Evolutionary conservation across 2,329 filamentous ascomycete species (phyloP), one percentile per base, ranked within the genome.

Genomic region (Alternaria atra): DNA sequence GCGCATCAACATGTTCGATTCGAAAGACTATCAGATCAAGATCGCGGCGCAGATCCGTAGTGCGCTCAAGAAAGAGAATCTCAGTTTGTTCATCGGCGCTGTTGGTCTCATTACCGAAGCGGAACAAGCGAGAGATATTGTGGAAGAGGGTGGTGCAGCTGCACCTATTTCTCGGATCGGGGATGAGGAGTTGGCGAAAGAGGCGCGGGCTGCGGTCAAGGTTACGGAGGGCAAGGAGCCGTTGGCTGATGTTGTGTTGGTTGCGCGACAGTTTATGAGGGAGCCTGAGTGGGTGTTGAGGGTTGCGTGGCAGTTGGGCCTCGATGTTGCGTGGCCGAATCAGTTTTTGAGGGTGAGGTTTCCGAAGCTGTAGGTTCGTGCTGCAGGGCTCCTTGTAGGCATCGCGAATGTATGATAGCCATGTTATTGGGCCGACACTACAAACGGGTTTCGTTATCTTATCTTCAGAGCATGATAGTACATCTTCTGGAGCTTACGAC

Each of bases 281-380:
- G 84, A 86, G 72, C 83, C 84, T 0, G 84, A 85, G 64, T 86
- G 84, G 84, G 84, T 86, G 29, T 63, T 86, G 35, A 82, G 72
- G 42, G 83, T 85, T 1, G 84, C 83, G 8, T 82, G 80, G 74
- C 77, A 81, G 66, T 61, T 86, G 59, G 81, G 79, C 4, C 77
- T 86, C 0, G 80, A 84, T 60, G 74, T 86, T 53, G 78, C 80
- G 1, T 81, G 82, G 75, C 83, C 84, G 5, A 77, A 67, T 44
- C 84, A 86, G 67, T 85, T 84, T 42, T 46, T 76, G 54, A 61
- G 74, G 35, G 72, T 75, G 4, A 67, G 71, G 35, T 77, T 77
- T 55, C 73, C 67, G 0, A 77, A 75, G 59, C 27, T 75, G 54
- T 77, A 34, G 65, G 29, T 47, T 58, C 12, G 34, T 37, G 34